phyloP scores from a whole-genome alignment of 192 early-diverging fungal species.

The Dispira parvispora region DNA sequence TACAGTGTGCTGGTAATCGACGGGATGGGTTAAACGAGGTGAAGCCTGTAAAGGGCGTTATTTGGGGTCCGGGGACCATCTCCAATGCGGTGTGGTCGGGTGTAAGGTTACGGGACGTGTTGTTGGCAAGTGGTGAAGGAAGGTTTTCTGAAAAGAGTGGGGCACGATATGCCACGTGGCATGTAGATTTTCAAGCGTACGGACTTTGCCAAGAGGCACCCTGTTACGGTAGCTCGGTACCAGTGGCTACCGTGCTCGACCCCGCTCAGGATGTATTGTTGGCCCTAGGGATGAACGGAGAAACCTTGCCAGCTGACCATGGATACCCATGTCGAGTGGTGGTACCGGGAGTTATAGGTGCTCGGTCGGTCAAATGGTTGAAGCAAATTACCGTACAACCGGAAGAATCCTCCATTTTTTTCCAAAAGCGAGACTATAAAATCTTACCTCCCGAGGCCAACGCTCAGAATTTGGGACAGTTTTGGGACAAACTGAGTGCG shows the following conservation, averaged over 20 bases:
- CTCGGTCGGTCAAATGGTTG: slow-evolving; percentile 77
- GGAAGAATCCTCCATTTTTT: slow-evolving; percentile 40
- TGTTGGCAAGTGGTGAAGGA: slow-evolving; percentile 36
- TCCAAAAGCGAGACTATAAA: slow-evolving; percentile 71
- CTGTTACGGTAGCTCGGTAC: slow-evolving; percentile 64
- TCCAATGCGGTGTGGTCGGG: slow-evolving; percentile 68
- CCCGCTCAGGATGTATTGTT: slow-evolving; percentile 51
- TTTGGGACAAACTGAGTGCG: slow-evolving; percentile 27
- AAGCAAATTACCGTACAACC: slow-evolving; percentile 36
- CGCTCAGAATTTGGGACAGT: slow-evolving; percentile 24
- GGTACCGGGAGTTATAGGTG: slow-evolving; percentile 79
- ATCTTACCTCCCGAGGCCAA: slow-evolving; percentile 59
- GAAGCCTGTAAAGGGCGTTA: slow-evolving; percentile 63
- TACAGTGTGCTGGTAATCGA: slow-evolving; percentile 64
- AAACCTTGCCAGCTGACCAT: slow-evolving; percentile 57
- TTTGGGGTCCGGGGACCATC: slow-evolving; percentile 64
- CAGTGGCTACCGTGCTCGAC: slow-evolving; percentile 45
- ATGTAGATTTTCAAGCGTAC: slow-evolving; percentile 46
- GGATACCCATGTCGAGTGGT: slow-evolving; percentile 76
- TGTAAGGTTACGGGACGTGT: slow-evolving; percentile 54
- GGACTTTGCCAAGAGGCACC: slow-evolving; percentile 48
- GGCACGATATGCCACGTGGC: slow-evolving; percentile 25
- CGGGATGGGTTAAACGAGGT: slow-evolving; percentile 59
- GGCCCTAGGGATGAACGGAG: slow-evolving; percentile 68
- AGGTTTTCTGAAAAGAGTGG: slow-evolving; percentile 25